Conservation (phyloP, 2,329 filamentous ascomycete genomes). For the Pseudohalonectria lignicola region DNA sequence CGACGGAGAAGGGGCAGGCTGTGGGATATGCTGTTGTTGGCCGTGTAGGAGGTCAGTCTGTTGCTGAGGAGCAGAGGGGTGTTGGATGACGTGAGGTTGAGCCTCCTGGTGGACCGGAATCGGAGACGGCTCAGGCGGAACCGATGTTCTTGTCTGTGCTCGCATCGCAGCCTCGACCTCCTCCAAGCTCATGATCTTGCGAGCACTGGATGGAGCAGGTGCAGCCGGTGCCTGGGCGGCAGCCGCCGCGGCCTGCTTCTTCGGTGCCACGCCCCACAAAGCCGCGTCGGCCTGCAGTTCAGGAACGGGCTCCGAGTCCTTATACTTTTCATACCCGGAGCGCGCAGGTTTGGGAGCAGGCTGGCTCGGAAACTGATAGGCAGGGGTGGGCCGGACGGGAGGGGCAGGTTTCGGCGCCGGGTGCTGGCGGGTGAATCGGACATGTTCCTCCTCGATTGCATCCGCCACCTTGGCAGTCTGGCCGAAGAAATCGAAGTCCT, state of each 20-base stretch:
- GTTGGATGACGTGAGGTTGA: conserved; percentile 6
- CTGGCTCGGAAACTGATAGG: conserved; percentile 16
- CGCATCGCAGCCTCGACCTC: conserved; percentile 94
- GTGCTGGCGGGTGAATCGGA: conserved; percentile 68
- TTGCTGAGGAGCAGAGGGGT: conserved; percentile 5
- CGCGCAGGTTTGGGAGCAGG: conserved; percentile 48
- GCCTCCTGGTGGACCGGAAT: conserved; percentile 17
- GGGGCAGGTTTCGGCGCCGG: no score
- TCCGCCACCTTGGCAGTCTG: conserved; percentile 78
- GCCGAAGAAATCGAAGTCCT: conserved; percentile 95
- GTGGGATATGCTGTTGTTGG: conserved; percentile 8
- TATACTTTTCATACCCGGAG: conserved; percentile 87
- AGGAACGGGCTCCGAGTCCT: conserved; percentile 74
- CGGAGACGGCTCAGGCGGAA: conserved; percentile 23
- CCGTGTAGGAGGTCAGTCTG: conserved; percentile 10
- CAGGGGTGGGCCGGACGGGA: no score
- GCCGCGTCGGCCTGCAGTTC: conserved; percentile 88
- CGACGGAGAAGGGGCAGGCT: conserved; percentile 5
- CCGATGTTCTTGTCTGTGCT: conserved; percentile 47
- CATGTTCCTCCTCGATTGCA: conserved; percentile 83
- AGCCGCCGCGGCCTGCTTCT: conserved; percentile 29
- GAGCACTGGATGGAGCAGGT: conserved; percentile 24
- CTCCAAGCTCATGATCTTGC: conserved; percentile 90
- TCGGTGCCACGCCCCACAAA: conserved; percentile 74
- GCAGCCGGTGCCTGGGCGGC: conserved; percentile 21